Conservation (phyloP, 1,284 basidiomycete species). For the Agaricales sp. region DNA sequence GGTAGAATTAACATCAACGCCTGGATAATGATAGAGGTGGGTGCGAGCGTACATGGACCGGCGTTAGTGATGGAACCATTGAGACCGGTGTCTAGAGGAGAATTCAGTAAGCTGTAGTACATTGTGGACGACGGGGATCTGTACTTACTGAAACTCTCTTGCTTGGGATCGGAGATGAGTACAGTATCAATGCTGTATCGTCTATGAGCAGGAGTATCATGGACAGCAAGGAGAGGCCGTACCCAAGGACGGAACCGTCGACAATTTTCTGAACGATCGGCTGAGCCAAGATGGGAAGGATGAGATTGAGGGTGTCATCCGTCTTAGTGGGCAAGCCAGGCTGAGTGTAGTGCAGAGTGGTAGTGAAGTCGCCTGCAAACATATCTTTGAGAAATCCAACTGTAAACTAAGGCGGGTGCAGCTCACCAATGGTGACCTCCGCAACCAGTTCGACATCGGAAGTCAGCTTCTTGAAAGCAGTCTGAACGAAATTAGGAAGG, state of each 20-base stretch:
- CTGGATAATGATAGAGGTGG: not conserved
- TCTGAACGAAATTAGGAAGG: constrained; percentile 54
- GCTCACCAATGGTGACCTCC: constrained; percentile 47
- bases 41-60: constrained; percentile 50
- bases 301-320: constrained; percentile 50
- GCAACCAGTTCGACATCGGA: constrained; percentile 53
- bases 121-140: not conserved
- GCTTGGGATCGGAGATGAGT: constrained; percentile 45
- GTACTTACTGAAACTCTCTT: constrained; percentile 47
- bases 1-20: not conserved
- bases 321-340: constrained; percentile 45
- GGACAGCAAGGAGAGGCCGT: constrained; percentile 9
- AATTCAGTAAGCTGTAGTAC: constrained; percentile 6
- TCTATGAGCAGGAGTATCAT: constrained; percentile 5
- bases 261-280: constrained; percentile 80
- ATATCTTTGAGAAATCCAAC: constrained; percentile 3
- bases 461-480: constrained; percentile 55
- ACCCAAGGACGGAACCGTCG: constrained; percentile 47
- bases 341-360: constrained; percentile 56
- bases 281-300: constrained; percentile 63
- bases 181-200: constrained; percentile 40
- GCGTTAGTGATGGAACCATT: constrained; percentile 64
- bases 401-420: not conserved
- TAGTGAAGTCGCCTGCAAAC: constrained; percentile 53
- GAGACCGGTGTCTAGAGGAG: constrained; percentile 36